These are phyloP conservation scores for Inga oerstediana DNA, from an alignment of 306 rosid genomes.

Conservation along the genomic window DNA sequence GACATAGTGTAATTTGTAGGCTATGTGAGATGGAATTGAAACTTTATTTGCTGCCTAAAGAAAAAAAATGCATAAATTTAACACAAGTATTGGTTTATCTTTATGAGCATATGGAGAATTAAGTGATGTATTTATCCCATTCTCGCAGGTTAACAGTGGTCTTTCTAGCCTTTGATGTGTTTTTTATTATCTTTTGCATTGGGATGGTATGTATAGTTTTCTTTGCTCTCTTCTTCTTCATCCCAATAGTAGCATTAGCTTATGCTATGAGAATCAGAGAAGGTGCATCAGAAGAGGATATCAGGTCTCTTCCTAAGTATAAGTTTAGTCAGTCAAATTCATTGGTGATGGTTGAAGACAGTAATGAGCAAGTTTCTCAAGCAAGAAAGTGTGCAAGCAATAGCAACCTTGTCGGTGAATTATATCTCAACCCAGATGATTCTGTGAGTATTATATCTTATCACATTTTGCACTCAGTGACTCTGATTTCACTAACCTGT, in stretches of 20 bases:
- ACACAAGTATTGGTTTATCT: neutral
- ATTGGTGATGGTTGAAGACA: slow-evolving; percentile 40
- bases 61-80: neutral
- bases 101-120: slow-evolving; percentile 10
- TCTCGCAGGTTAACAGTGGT: slow-evolving; percentile 86
- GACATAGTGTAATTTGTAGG: neutral
- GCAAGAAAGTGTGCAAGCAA: slow-evolving; percentile 43
- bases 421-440: slow-evolving; percentile 74
- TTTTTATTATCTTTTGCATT: slow-evolving; percentile 75
- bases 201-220: slow-evolving; percentile 77
- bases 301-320: slow-evolving; percentile 70
- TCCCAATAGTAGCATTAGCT: slow-evolving; percentile 73
- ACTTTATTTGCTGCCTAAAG: neutral
- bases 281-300: slow-evolving; percentile 88
- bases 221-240: slow-evolving; percentile 70
- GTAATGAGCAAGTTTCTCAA: slow-evolving; percentile 41
- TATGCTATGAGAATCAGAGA: slow-evolving; percentile 72
- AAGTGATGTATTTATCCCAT: slow-evolving; percentile 19
- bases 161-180: slow-evolving; percentile 80
- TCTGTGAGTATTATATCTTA: slow-evolving; percentile 63
- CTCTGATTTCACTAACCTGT: neutral
- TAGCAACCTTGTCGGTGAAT: slow-evolving; percentile 45
- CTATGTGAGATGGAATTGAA: neutral
- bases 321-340: slow-evolving; percentile 58
- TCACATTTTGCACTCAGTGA: slow-evolving; percentile 14